Conservation (phyloP, 2,329 filamentous ascomycete species). For the Penicillium sp. region DNA sequence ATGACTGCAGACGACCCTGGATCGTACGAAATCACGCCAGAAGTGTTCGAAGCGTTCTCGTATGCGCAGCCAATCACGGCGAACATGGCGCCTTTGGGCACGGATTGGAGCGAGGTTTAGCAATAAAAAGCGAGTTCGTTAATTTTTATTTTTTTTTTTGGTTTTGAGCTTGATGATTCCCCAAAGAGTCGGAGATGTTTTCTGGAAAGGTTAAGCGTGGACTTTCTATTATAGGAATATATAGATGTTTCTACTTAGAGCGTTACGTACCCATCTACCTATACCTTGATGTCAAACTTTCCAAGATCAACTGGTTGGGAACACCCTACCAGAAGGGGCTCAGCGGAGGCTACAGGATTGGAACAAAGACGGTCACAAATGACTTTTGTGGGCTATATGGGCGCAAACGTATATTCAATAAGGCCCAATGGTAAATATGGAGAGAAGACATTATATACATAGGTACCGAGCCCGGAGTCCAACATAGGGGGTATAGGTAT, state of each 20-base stretch:
- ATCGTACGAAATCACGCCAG: conserved; percentile 42
- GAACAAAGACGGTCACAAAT: neutral
- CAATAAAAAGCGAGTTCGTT: conserved; percentile 1
- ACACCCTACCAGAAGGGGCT: too few relatives aligned
- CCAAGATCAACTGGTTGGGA: too few relatives aligned
- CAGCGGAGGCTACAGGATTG: neutral
- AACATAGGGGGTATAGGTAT: neutral
- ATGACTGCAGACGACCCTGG: conserved; percentile 38
- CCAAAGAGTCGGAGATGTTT: conserved; percentile 1
- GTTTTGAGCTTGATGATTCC: conserved; percentile 14
- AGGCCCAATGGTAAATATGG: neutral
- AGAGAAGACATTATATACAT: neutral
- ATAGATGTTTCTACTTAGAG: neutral
- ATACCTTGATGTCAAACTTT: too few relatives aligned
- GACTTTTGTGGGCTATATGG: neutral
- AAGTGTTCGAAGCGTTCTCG: conserved; percentile 45
- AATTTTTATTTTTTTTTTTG: neutral
- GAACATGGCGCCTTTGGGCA: conserved; percentile 38
- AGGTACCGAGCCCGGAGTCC: neutral
- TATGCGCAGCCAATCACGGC: conserved; percentile 43
- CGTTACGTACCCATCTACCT: neutral
- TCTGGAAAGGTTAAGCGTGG: neutral
- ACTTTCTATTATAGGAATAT: neutral
- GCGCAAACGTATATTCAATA: neutral
- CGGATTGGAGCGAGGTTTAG: conserved; percentile 21